Evolutionary conservation across 805 yeast genomes (phyloP), one percentile per base, ranked within the genome.

Genomic region (Pichia gijzeniarum): DNA sequence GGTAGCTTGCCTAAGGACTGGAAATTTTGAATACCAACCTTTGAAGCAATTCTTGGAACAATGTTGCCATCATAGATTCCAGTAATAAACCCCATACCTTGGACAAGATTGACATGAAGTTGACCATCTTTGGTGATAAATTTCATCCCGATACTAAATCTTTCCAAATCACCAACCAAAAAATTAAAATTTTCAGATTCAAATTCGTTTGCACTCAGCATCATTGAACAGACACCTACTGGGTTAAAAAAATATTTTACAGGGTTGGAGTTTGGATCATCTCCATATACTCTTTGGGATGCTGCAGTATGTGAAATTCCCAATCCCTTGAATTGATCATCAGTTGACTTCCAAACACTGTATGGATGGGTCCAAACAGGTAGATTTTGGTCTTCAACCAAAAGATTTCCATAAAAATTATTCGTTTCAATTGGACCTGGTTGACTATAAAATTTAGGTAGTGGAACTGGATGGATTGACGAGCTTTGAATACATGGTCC

Each of bases 281-380:
- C 84, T 1, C 89, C 95, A 61, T 68, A 82, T 2, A 85, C 95
- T 48, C 76, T 63, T 52, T 84, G 87, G 5, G 68, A 54, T 2
- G 72, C 70, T 3, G 70, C 69, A 1, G 82, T 76, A 54, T 86
- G 88, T 25, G 85, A 73, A 40, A 83, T 68, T 1, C 86, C 89
- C 43, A 85, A 58, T 2, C 95, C 95, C 40, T 62, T 63, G 45
- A 62, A 70, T 17, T 55, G 53, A 18, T 59, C 60, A 40, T 63
- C 67, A 3, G 45, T 53, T 8, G 81, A 67, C 51, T 73, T 72
- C 91, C 90, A 85, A 5, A 84, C 64, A 27, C 86, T 77, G 57
- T 85, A 85, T 1, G 95, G 95, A 53, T 83, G 88, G 0, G 91
- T 78, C 89, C 90, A 86, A 0, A 80, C 74, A 0, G 91, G 86